Conservation (phyloP, 441 rosid genomes). For the Breynia disticha region DNA sequence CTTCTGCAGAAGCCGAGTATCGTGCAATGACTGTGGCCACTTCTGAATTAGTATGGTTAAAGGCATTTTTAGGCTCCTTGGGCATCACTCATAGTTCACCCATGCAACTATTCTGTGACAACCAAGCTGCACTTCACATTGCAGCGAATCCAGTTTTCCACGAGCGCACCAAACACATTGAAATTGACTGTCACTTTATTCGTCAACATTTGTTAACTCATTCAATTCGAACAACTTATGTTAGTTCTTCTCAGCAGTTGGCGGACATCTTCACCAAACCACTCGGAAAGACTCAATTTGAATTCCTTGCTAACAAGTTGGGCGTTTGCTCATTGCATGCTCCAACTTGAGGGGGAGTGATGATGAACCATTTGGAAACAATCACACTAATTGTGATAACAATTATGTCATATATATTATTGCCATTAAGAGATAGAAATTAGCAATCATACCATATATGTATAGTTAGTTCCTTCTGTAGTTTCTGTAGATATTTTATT, state of each 20-base stretch:
- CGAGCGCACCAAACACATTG: background rate
- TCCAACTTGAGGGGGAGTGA: constrained; percentile 2
- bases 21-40: background rate
- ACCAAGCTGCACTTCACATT: background rate
- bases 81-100: background rate
- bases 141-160: background rate
- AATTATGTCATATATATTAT: no score
- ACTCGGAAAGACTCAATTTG: background rate
- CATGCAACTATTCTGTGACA: background rate
- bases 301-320: background rate
- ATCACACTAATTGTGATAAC: no score
- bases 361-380: no score
- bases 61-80: background rate
- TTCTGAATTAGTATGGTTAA: background rate
- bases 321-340: background rate
- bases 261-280: background rate
- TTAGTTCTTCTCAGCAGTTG: background rate
- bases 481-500: no score
- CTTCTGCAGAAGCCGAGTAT: background rate
- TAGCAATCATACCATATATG: no score
- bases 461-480: no score
- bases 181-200: background rate
- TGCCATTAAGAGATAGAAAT: no score
- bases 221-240: no score
- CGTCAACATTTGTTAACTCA: background rate